Conservation (phyloP, 2,329 filamentous ascomycete genomes). For the Sporothrix mexicana region DNA sequence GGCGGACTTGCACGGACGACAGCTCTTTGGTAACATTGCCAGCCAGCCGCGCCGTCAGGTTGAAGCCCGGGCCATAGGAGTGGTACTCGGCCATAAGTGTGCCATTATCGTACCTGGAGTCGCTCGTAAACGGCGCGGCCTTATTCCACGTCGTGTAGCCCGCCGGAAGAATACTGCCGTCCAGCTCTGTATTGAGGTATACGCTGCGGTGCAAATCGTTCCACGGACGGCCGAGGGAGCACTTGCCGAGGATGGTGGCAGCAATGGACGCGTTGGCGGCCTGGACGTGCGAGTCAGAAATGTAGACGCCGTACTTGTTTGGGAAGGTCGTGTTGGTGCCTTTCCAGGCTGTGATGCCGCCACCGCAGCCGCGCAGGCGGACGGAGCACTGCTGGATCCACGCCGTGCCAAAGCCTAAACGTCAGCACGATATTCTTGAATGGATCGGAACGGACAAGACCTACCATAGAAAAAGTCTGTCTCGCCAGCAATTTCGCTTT, state of each 20-base stretch:
- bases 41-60: slow-evolving; percentile 52
- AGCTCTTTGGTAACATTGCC: slow-evolving; percentile 43
- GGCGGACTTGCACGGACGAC: slow-evolving; percentile 42
- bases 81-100: slow-evolving; percentile 64
- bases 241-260: slow-evolving; percentile 49
- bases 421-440: no score
- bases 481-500: slow-evolving; percentile 65
- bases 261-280: slow-evolving; percentile 58
- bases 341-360: slow-evolving; percentile 73
- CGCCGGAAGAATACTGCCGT: slow-evolving; percentile 56
- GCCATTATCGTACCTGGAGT: slow-evolving; percentile 49
- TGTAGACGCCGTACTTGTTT: slow-evolving; percentile 57
- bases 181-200: slow-evolving; percentile 59
- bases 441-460: no score
- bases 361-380: slow-evolving; percentile 64
- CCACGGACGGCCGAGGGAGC: slow-evolving; percentile 67
- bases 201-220: slow-evolving; percentile 63
- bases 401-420: slow-evolving; percentile 62
- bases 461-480: slow-evolving; percentile 60
- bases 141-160: slow-evolving; percentile 53
- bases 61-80: slow-evolving; percentile 58
- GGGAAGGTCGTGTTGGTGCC: slow-evolving; percentile 24
- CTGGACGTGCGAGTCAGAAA: slow-evolving; percentile 59
- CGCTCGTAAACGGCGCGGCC: slow-evolving; percentile 40
- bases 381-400: slow-evolving; percentile 63